These are phyloP conservation scores for Parachaetomium inaequale DNA, from an alignment of 495 filamentous ascomycete species.

Conservation along the genomic window DNA sequence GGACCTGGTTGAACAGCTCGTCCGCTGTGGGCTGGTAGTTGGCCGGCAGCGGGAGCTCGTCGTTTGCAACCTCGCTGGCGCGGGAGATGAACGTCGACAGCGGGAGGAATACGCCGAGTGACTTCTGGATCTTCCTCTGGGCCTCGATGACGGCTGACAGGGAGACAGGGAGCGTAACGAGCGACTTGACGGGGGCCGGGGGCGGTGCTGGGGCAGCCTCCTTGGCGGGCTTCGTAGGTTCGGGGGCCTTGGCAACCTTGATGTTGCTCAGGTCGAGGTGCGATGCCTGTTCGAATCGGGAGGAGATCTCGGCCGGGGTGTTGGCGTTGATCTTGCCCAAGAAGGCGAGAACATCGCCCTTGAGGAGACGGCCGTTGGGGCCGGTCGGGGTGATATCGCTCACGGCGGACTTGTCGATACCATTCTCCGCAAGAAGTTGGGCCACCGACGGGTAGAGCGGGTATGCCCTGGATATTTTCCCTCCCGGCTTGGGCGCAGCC, in stretches of 20 bases:
- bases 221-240: slow-evolving; percentile 47
- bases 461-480: slow-evolving; percentile 62
- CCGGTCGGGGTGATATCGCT: slow-evolving; percentile 82
- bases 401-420: slow-evolving; percentile 64
- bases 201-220: slow-evolving; percentile 39
- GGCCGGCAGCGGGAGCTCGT: slow-evolving; percentile 67
- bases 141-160: slow-evolving; percentile 70
- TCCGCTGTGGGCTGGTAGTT: slow-evolving; percentile 61
- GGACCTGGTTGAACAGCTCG: slow-evolving; percentile 83
- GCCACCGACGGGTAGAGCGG: slow-evolving; percentile 83
- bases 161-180: slow-evolving; percentile 69
- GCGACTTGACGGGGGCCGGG: slow-evolving; percentile 45
- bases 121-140: slow-evolving; percentile 72
- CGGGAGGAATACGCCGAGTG: slow-evolving; percentile 73
- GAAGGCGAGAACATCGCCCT: slow-evolving; percentile 92
- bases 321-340: slow-evolving; percentile 68
- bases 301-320: slow-evolving; percentile 65
- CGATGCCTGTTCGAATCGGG: slow-evolving; percentile 64
- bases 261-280: slow-evolving; percentile 95
- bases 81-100: slow-evolving; percentile 82
- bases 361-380: slow-evolving; percentile 83
- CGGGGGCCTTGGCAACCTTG: slow-evolving; percentile 65
- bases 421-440: slow-evolving; percentile 73
- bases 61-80: slow-evolving; percentile 80
- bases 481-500: slow-evolving; percentile 36